Base-by-base conservation (phyloP, 1,284 basidiomycete species). In the Singerocomus inundabilis region DNA sequence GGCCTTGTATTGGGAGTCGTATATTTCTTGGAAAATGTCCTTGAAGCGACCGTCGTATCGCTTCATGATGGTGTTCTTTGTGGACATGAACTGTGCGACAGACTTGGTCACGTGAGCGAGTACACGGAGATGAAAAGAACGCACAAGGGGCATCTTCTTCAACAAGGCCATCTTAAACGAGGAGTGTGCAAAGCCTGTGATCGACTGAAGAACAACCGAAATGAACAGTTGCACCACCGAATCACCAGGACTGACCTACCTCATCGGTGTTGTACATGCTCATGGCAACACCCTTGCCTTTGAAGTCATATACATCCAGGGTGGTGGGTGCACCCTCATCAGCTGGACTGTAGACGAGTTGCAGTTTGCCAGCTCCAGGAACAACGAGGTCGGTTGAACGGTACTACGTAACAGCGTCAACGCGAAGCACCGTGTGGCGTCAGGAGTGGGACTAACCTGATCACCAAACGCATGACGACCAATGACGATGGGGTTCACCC, bases 11-110 rank as follows among this genome's bases (percentile, higher is more conserved):
- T 86, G 75, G 76, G 73, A 64, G 24, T 96, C 88, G 70, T 92
- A 98, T 62, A 98, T 85, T 61, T 94, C 91, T 70, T 96, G 84
- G 85, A 98, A 99, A 67, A 97, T 92, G 66, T 99, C 97, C 79
- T 98, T 98, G 84, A 98, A 99, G 41, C 93, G 84, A 42, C 96
- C 96, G 65, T 99, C 96, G 68, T 97, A 97, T 66, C 87, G 91
- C 74, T 97, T 97, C 68, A 97, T 67, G 72, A 97, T 97, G 24
- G 94, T 97, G 77, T 97, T 96, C 77, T 97, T 97, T 36, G 93
- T 97, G n/a, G 91, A 93, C 88, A 97, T 84, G 80, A 93, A 97
- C 82, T 82, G 61, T n/a, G 9, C 46, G 30, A 31, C 6, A 31
- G 4, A 21, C 18, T 44, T n/a, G 47, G 46, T 32, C 34, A 39